Percentiles rank a stretch among this genome's conserved stretches.
Conservation (phyloP, 2,329 filamentous ascomycete species). For the Diplocarpon rosae region DNA sequence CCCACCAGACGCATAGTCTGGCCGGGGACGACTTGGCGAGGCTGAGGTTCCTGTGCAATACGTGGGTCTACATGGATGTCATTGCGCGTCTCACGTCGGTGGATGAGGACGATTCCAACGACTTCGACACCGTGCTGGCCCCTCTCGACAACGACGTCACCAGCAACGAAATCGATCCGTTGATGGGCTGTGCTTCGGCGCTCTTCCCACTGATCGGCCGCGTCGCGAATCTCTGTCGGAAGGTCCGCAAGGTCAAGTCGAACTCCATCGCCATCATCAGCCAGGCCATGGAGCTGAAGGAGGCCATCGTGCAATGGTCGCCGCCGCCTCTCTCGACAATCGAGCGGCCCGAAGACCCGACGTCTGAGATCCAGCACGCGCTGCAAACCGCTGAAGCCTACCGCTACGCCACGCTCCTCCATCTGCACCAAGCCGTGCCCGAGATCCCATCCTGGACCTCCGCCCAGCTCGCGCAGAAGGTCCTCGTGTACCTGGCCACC, state of each 20-base stretch:
- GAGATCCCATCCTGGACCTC: conserved; percentile 51
- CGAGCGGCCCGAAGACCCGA: conserved; percentile 51
- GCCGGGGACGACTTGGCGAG: conserved; percentile 39
- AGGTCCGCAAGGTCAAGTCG: conserved; percentile 38
- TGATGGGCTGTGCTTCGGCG: conserved; percentile 58
- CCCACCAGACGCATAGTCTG: conserved; percentile 33
- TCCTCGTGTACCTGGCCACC: conserved; percentile 49
- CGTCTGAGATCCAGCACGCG: conserved; percentile 50
- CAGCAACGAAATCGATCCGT: conserved; percentile 47
- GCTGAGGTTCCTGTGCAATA: conserved; percentile 58
- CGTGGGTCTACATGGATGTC: conserved; percentile 67
- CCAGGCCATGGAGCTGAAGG: conserved; percentile 50
- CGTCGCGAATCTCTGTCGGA: conserved; percentile 54
- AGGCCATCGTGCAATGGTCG: conserved; percentile 48
- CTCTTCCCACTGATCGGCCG: conserved; percentile 59
- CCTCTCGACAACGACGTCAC: conserved; percentile 31
- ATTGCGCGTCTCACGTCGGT: conserved; percentile 56
- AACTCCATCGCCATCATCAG: conserved; percentile 51
- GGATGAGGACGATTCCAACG: conserved; percentile 37
- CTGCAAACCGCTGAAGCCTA: conserved; percentile 57
- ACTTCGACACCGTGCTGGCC: conserved; percentile 37
- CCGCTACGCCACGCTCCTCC: conserved; percentile 53
- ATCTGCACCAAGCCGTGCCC: conserved; percentile 57
- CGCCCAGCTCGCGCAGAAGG: conserved; percentile 47
- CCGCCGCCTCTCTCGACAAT: conserved; percentile 40